Evolutionary conservation across 1,284 basidiomycete species (phyloP).

Genomic region (Spongiforma sp.): DNA sequence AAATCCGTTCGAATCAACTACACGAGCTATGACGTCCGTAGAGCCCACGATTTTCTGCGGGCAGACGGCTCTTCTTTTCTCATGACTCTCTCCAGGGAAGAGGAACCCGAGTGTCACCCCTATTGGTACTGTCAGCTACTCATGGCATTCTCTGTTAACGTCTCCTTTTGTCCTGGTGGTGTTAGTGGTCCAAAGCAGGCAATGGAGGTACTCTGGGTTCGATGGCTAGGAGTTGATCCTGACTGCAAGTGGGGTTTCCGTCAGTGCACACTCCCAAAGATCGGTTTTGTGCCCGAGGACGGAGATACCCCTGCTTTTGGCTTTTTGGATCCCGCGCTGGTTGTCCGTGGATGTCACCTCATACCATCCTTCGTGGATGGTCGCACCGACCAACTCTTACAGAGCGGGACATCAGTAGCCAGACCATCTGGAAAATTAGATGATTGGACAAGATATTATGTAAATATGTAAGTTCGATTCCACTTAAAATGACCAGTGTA

Average conservation of each 20-base stretch:
- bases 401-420: neutral
- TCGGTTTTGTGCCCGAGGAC: neutral
- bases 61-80: neutral
- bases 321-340: neutral
- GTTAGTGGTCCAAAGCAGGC: neutral
- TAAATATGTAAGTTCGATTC: neutral
- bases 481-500: neutral
- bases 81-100: neutral
- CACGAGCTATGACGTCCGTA: neutral
- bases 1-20: neutral
- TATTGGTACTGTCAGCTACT: neutral
- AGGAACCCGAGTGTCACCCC: neutral
- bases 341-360: neutral
- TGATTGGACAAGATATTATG: neutral
- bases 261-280: neutral
- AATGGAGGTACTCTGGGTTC: neutral
- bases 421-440: neutral
- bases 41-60: neutral
- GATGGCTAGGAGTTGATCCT: neutral
- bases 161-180: neutral
- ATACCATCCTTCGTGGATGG: neutral
- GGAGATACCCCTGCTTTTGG: neutral
- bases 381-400: neutral
- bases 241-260: neutral
- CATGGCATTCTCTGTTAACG: neutral